Percentiles rank a stretch among this genome's conserved stretches.
Conservation (phyloP, 2,329 filamentous ascomycete species). For the Moelleriella libera region DNA sequence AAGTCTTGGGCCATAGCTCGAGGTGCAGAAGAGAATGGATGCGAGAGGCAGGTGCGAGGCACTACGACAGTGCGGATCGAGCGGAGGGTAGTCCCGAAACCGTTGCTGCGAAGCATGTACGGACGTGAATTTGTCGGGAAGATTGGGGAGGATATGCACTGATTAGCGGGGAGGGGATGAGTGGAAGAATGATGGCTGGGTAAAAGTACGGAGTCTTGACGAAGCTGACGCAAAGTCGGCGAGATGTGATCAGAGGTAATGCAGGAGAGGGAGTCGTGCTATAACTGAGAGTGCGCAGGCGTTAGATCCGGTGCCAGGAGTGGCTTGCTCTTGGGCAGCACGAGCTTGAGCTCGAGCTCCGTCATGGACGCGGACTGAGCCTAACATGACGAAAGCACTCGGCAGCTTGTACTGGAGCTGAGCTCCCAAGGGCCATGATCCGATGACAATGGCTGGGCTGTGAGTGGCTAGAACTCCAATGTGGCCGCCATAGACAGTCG, state of each 20-base stretch:
- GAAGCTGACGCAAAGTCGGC: no score
- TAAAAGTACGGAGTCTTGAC: no score
- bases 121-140: neutral
- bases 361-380: neutral
- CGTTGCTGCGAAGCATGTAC: constrained; percentile 3
- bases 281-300: no score
- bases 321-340: neutral
- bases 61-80: neutral
- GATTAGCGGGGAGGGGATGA: no score
- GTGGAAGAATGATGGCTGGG: no score
- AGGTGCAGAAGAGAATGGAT: constrained; percentile 11
- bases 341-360: neutral
- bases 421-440: neutral
- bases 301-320: neutral
- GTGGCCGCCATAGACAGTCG: no score
- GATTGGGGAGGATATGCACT: neutral
- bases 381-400: neutral
- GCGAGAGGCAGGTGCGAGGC: neutral
- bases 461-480: constrained; percentile 6
- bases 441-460: constrained; percentile 8
- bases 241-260: no score
- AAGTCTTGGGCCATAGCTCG: constrained; percentile 41
- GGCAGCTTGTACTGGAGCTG: no score
- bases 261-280: no score
- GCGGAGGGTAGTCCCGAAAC: neutral